Evolutionary conservation across 139 green algal genomes (phyloP), one percentile per base, ranked within the genome.

Genomic region (Micromonas commoda): DNA sequence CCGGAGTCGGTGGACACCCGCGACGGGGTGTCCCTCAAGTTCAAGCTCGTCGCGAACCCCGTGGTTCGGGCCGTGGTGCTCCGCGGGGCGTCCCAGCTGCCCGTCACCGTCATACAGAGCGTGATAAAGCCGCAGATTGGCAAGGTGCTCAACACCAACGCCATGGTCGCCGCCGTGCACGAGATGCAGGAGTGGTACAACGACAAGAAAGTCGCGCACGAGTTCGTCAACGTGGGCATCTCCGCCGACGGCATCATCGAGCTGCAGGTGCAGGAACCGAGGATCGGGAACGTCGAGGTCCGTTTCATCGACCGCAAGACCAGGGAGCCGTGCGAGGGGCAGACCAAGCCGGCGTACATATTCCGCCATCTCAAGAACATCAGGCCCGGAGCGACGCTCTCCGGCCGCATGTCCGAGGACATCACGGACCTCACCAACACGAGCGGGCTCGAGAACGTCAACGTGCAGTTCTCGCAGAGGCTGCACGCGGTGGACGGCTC

Each of bases 21-120:
- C 0, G 94, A 98, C 71, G 94, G 94, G 0, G 88, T 98, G 24
- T 90, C 90, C 64, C 86, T 98, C 33, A 90, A 88, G 45, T 86
- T 98, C 54, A 79, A 84, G 81, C 35, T 81, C 26, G 53, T 77
- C 4, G 81, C 92, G 65, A 96, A 97, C 77, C 87, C 89, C 20
- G 85, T 90, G 73, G 81, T 98, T 28, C 84, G 81, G 0, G 88
- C 90, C 3, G 78, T 98, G 37, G 84, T 91, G 24, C 85, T 85
- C 0, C 83, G 60, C 0, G 94, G 94, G 0, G 92, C 86, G 64
- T 89, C 93, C 67, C 71, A 85, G 71, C 87, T 98, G 80, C 94
- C 94, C 0, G 81, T 87, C 38, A 53, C 21, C 5, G 83, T 97
- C 35, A 82, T 98, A 13, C 72, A 97, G 84, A 78, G 91, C 9